Evolutionary conservation across 31 red algal genomes (phyloP).

Genomic region (Odonthalia washingtoniensis): DNA sequence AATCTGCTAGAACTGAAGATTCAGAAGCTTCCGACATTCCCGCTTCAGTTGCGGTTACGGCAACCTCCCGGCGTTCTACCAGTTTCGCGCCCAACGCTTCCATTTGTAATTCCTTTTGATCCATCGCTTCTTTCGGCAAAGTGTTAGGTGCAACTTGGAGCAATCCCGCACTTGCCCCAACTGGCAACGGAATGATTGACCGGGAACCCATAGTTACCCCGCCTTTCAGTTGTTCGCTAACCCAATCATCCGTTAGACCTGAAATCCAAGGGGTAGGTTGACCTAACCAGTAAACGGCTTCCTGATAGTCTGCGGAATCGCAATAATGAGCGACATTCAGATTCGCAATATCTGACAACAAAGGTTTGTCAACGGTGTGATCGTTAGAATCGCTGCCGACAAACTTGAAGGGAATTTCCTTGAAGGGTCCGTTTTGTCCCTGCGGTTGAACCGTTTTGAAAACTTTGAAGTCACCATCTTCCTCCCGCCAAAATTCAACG

Average conservation of each 20-base stretch:
- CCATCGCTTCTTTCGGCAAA: neutral
- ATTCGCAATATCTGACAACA: slow-evolving; percentile 1
- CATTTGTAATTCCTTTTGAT: slow-evolving; percentile 19
- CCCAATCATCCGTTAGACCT: neutral
- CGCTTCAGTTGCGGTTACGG: too few relatives aligned
- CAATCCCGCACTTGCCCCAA: slow-evolving; percentile 18
- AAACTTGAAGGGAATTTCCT: slow-evolving; percentile 15
- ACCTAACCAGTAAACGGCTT: neutral
- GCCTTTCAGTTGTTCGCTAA: neutral
- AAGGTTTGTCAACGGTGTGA: slow-evolving; percentile 23
- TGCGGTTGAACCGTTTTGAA: too few relatives aligned
- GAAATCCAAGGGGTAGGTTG: slow-evolving; percentile 4
- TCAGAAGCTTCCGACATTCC: too few relatives aligned
- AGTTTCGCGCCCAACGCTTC: slow-evolving; percentile 1
- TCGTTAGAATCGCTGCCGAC: neutral
- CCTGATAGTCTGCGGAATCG: neutral
- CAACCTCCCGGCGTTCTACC: too few relatives aligned
- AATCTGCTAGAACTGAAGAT: too few relatives aligned
- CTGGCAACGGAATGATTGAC: neutral
- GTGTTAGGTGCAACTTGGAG: neutral
- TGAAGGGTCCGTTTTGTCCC: neutral
- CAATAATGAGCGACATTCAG: slow-evolving; percentile 16
- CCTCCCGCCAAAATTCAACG: too few relatives aligned
- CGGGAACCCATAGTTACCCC: neutral
- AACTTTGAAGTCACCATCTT: too few relatives aligned